phyloP scores from a whole-genome alignment of 176 grass and related monocot species.

The Musa troglodytarum region DNA sequence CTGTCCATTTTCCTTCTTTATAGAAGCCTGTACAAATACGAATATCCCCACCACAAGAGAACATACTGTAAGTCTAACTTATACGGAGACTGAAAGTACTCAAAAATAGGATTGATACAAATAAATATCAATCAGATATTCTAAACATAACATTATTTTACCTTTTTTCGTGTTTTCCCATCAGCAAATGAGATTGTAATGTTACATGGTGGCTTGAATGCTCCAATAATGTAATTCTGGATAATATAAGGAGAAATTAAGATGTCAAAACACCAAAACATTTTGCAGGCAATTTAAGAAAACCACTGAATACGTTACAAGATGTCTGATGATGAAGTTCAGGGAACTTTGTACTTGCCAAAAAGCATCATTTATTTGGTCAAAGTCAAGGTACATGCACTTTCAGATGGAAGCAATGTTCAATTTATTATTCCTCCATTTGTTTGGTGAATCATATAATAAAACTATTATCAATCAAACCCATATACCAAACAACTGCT shows the following conservation, averaged over 20 bases:
- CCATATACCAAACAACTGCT: no score
- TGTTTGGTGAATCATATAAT: no score
- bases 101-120: background rate
- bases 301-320: background rate
- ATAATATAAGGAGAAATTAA: background rate
- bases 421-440: no score
- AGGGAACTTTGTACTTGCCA: background rate
- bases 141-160: background rate
- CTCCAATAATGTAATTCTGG: conserved; percentile 82
- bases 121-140: background rate
- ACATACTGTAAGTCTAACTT: background rate
- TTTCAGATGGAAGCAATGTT: no score
- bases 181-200: conserved; percentile 61
- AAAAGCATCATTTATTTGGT: no score
- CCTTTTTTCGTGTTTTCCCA: conserved; percentile 59
- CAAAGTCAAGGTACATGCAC: no score
- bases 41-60: background rate
- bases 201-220: conserved; percentile 74
- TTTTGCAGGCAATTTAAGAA: background rate
- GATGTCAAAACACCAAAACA: background rate
- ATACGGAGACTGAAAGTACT: background rate
- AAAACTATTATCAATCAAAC: no score
- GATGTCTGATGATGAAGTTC: background rate
- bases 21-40: conserved; percentile 36
- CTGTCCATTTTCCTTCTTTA: conserved; percentile 78